These are phyloP conservation scores for Globisporangium radiosum DNA, from an alignment of 352 stramenopile species.

Conservation along the genomic window DNA sequence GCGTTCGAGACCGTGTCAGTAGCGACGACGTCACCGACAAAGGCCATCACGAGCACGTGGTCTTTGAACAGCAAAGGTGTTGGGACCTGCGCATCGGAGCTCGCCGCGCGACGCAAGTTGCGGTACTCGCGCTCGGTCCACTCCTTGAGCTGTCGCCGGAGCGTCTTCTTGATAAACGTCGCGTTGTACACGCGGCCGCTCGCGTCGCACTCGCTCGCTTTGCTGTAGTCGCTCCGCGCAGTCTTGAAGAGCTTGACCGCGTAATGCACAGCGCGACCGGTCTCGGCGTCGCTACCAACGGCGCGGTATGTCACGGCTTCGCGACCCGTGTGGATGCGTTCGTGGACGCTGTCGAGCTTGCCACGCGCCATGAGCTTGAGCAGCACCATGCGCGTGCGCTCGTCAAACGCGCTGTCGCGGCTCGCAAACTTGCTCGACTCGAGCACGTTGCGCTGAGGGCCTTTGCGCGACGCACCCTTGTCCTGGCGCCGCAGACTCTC, in stretches of 20 bases:
- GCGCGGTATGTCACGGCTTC: conserved; percentile 51
- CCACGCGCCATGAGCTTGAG: conserved; percentile 40
- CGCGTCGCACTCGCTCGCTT: conserved; percentile 38
- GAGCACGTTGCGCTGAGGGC: conserved; percentile 8
- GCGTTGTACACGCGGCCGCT: conserved; percentile 42
- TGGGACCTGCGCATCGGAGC: conserved; percentile 25
- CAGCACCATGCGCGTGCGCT: conserved; percentile 36
- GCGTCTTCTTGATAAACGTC: conserved; percentile 48
- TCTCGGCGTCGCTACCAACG: conserved; percentile 19
- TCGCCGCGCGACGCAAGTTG: conserved; percentile 25
- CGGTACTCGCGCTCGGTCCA: conserved; percentile 48
- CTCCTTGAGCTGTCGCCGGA: conserved; percentile 54
- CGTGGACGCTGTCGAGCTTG: conserved; percentile 30
- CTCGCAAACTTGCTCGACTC: conserved; percentile 25
- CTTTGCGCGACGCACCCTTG: conserved; percentile 19
- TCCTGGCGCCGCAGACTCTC: conserved; percentile 28
- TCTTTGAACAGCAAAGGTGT: conserved; percentile 35
- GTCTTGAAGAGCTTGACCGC: conserved; percentile 77
- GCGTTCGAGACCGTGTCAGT: not conserved
- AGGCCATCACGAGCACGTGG: conserved; percentile 47
- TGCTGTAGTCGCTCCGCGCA: conserved; percentile 37
- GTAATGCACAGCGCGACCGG: conserved; percentile 16
- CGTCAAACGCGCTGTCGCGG: conserved; percentile 48
- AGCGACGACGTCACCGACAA: conserved; percentile 30
- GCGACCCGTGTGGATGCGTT: conserved; percentile 36